Conservation (phyloP, 129 eudicot genomes). For the Erigeron canadensis region DNA sequence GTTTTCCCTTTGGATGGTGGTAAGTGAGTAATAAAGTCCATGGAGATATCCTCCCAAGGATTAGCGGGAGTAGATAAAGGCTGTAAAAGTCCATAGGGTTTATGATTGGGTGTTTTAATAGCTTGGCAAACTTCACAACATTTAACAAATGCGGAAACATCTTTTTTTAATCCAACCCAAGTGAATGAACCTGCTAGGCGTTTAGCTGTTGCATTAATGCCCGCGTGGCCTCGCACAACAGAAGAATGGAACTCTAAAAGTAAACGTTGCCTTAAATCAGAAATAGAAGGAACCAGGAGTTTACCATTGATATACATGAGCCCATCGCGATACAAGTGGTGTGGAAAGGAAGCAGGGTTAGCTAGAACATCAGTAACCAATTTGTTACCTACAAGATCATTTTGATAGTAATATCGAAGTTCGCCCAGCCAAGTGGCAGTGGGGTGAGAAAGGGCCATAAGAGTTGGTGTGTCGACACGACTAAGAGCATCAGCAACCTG, state of each 20-base stretch:
- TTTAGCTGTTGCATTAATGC: neutral
- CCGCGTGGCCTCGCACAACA: neutral
- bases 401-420: neutral
- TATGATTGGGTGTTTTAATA: neutral
- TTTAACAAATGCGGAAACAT: too few relatives aligned
- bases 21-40: neutral
- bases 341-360: neutral
- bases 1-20: neutral
- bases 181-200: neutral
- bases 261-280: neutral
- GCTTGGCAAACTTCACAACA: neutral
- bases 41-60: neutral
- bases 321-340: neutral
- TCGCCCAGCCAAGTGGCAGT: neutral
- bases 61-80: neutral
- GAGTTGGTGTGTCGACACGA: too few relatives aligned
- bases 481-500: neutral
- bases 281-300: neutral
- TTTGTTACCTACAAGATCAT: neutral
- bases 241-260: neutral
- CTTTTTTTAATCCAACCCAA: neutral
- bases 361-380: neutral
- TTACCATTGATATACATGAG: neutral
- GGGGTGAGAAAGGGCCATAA: neutral
- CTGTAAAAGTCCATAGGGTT: slow-evolving; percentile 1